Conservation (phyloP, 2,329 filamentous ascomycete genomes). For the Colletotrichum euphorbiae region DNA sequence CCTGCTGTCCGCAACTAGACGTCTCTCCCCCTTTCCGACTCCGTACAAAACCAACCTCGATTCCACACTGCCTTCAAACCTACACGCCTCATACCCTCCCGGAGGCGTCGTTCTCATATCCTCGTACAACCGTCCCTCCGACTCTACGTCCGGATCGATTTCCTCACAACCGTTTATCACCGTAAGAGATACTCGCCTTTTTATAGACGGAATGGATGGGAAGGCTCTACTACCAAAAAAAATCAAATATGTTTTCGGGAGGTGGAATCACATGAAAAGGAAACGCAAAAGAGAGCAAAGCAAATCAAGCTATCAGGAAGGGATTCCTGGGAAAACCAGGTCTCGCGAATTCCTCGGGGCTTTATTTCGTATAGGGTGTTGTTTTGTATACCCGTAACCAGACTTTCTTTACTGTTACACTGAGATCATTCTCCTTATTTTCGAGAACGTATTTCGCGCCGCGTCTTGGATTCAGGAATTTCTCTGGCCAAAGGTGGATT, state of each 20-base stretch:
- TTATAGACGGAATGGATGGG: conserved; percentile 38
- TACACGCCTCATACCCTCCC: not conserved
- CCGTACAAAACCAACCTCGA: conserved; percentile 35
- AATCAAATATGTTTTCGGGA: not conserved
- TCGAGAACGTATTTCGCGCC: not conserved
- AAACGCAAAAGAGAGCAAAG: not conserved
- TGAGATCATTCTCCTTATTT: not conserved
- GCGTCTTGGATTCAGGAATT: conserved; percentile 21
- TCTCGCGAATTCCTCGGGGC: not conserved
- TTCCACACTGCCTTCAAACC: conserved; percentile 11
- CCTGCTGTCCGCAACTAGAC: conserved; percentile 32
- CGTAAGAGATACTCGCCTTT: conserved; percentile 22
- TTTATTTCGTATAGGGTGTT: conserved; percentile 23
- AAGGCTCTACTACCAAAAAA: not conserved
- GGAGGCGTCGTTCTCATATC: not conserved
- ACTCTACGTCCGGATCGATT: conserved; percentile 38
- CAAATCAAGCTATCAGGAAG: not conserved
- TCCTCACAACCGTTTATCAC: conserved; percentile 29
- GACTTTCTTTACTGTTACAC: conserved; percentile 38
- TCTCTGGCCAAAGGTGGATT: not conserved
- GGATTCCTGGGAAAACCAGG: conserved; percentile 23
- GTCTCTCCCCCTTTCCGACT: not conserved
- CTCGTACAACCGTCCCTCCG: conserved; percentile 26
- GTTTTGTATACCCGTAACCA: conserved; percentile 33
- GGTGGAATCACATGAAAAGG: not conserved